Conservation (phyloP, 805 yeast species). For the Zygosaccharomyces gambellarensis region DNA sequence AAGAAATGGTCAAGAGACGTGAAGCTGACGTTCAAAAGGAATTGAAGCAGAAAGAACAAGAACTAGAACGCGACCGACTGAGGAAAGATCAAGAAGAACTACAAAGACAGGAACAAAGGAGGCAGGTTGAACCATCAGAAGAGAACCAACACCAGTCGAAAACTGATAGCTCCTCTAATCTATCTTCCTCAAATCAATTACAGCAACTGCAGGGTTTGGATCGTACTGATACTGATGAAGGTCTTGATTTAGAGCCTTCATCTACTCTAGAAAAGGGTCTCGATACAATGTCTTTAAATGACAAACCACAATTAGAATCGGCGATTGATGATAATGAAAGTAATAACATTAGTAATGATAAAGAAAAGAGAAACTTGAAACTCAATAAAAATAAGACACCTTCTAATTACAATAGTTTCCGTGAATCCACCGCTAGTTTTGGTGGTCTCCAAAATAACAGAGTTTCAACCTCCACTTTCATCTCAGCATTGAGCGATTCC, state of each 20-base stretch:
- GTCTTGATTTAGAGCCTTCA: conserved; percentile 18
- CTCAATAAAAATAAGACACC: background rate
- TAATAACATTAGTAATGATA: background rate
- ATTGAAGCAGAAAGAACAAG: conserved; percentile 5
- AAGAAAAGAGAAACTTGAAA: background rate
- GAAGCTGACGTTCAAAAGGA: conserved; percentile 8
- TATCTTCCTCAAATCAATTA: background rate
- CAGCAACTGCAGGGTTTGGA: conserved; percentile 1
- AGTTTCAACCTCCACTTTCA: conserved; percentile 21
- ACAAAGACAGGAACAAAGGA: background rate
- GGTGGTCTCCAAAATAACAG: conserved; percentile 10
- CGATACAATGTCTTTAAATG: conserved; percentile 14
- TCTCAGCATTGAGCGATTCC: conserved; percentile 28
- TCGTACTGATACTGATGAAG: conserved; percentile 5
- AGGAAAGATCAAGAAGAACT: conserved; percentile 6
- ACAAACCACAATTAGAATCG: conserved; percentile 1
- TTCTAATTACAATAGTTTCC: background rate
- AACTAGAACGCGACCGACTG: conserved; percentile 3
- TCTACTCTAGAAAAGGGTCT: conserved; percentile 22
- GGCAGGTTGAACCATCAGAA: background rate
- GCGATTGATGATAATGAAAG: background rate
- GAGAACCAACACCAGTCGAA: background rate
- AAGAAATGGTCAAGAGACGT: conserved; percentile 10
- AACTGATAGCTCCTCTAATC: background rate
- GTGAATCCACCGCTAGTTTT: conserved; percentile 1